Conservation (phyloP, 495 filamentous ascomycete species). For the Xylaria sp. region DNA sequence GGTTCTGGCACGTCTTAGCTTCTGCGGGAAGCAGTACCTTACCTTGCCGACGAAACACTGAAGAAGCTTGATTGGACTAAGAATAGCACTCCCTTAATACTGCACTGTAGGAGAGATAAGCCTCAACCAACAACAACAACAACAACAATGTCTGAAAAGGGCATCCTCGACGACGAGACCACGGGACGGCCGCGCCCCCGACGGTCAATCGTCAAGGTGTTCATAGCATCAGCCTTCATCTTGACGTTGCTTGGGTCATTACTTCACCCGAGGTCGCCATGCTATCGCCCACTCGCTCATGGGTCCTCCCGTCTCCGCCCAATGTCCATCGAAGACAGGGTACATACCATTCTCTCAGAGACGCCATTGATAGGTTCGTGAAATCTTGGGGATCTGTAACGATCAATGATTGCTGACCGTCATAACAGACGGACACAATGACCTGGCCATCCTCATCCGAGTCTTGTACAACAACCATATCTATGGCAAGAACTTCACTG, state of each 20-base stretch:
- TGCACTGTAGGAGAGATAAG: neutral
- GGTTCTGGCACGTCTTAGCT: neutral
- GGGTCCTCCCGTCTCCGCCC: constrained; percentile 35
- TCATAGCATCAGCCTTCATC: constrained; percentile 27
- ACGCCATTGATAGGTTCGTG: constrained; percentile 79
- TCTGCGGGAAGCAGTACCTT: constrained; percentile 1
- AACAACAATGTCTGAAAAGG: constrained; percentile 30
- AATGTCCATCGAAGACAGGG: constrained; percentile 66
- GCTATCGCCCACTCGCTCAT: constrained; percentile 30
- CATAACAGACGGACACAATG: constrained; percentile 85
- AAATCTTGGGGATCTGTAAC: neutral
- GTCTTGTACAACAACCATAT: constrained; percentile 77
- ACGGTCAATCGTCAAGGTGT: constrained; percentile 25
- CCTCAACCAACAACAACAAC: neutral
- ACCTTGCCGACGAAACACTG: neutral
- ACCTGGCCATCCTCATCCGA: constrained; percentile 78
- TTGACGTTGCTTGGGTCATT: constrained; percentile 32
- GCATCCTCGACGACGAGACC: constrained; percentile 1
- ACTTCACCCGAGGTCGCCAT: constrained; percentile 33
- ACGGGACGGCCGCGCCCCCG: constrained; percentile 26
- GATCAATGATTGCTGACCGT: constrained; percentile 13
- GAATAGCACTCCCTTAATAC: neutral
- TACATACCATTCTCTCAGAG: constrained; percentile 69
- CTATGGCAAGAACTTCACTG: constrained; percentile 73
- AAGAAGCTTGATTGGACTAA: neutral